Base-by-base conservation (phyloP, 2,329 filamentous ascomycete species). In the Chaetomium globosum region DNA sequence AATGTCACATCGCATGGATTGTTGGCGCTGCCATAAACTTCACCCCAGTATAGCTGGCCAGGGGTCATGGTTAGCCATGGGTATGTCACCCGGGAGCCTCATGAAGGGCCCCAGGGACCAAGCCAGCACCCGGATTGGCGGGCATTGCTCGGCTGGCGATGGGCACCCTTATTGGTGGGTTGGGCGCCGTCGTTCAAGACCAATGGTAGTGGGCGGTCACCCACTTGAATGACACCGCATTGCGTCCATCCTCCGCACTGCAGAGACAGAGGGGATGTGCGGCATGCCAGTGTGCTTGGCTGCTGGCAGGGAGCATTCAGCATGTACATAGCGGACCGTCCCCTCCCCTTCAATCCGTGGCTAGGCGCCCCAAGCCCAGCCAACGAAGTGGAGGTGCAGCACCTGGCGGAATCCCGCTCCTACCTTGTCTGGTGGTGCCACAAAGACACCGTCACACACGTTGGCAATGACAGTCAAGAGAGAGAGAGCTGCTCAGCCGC, bases 31-130 rank as follows among this genome's bases (percentile, higher is more conserved):
- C 30, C 49, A 21, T 26, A 12, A 53, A 16, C 26, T 53, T 31
- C 51, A 53, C 26, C 9, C 13, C 10, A 12, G 33, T 36, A 12
- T 36, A 53, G 13, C 12, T 16, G 23, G 51, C 53, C 53, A 36
- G 21, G 31, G 36, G 33, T 31, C 31, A 28, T 26, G 36, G 31
- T 31, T 26, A 23, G 60, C 46, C 52, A 36, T 51, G 60, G 53
- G 53, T 56, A 57, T 28, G 53, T 21, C 53, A 51, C 60, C 43
- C 53, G 43, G 39, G 30, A 48, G 49, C 59, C 59, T 36, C 59
- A 43, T 23, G 16, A 43, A 43, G 52, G 52, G 43, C 19, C 23
- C 23, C 13, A 46, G 8, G 28, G 10, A 36, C n/a, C 46, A 43
- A 49, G 48, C 46, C 52, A 49, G 48, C 2, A 21, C 13, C 21